Conservation (phyloP, 371 early-diverging fungal species). For the Mortierella sp. region DNA sequence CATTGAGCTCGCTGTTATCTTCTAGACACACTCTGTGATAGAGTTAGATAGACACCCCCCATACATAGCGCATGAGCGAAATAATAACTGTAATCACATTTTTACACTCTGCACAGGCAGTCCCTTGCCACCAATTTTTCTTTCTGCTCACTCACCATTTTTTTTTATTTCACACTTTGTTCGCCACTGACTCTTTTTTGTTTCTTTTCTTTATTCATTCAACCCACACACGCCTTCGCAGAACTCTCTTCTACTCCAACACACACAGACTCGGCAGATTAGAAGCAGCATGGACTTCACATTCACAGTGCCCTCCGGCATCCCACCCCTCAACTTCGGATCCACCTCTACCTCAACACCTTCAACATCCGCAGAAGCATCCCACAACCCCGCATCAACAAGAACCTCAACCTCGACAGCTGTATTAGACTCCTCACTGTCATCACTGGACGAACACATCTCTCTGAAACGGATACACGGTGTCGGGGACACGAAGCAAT, state of each 20-base stretch:
- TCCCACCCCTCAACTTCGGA: background rate
- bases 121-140: no score
- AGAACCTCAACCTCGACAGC: background rate
- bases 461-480: slow-evolving; percentile 32
- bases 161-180: no score
- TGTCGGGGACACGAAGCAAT: slow-evolving; percentile 41
- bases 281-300: slow-evolving; percentile 30
- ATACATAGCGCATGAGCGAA: no score
- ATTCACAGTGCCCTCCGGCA: slow-evolving; percentile 14
- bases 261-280: no score
- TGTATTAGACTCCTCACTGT: background rate
- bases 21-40: background rate
- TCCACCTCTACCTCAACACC: background rate
- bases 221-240: no score
- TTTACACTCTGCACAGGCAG: no score
- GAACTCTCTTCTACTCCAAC: no score
- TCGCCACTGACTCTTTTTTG: no score
- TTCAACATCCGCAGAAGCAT: background rate
- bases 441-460: slow-evolving; percentile 21
- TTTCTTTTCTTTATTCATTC: no score
- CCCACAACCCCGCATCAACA: background rate
- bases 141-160: no score
- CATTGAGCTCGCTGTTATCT: slow-evolving; percentile 64
- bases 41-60: no score
- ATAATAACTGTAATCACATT: no score